Evolutionary conservation across 306 rosid species (phyloP), one percentile per base, ranked within the genome.

Genomic region (Begonia loranthoides): DNA sequence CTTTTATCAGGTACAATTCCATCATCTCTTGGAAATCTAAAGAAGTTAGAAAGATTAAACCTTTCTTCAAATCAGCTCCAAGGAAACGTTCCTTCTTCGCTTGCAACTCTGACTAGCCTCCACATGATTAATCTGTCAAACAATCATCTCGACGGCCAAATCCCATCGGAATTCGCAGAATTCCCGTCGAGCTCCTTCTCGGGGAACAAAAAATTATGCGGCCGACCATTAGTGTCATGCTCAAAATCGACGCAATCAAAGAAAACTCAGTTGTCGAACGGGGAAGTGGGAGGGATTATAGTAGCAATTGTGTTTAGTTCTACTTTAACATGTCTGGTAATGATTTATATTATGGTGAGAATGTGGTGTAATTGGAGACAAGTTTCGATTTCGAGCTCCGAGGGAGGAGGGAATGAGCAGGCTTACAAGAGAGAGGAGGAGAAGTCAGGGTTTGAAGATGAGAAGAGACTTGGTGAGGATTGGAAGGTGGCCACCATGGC

Each of bases 311-410:
- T 70, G 12, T 65, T 80, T 51, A 82, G 87, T 44, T 83, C 96
- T 38, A 62, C 85, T 9, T 73, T 73, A 53, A 80, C 80, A 70
- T 86, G 99, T 70, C 54, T 82, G 53, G 57, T 70, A 39, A 64
- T 90, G 84, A 9, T 86, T 61, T 86, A 78, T 59, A 62, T 71
- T n/a, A 86, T 90, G 99, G 68, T 79, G 52, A 82, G 88, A 62
- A 90, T 90, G n/a, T 90, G 96, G 95, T 74, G 84, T 68, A 78
- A 79, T 15, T 90, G 99, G 99, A 83, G 88, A 75, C 65, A 70
- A 66, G 86, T 80, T 40, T 53, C 82, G 0, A 73, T 83, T 60
- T 76, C 93, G 24, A 90, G 66, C 62, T 64, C 72, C 15, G 87
- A 80, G 2, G 75, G 77, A 45, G 81, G 71, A 13, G 57, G 67